Evolutionary conservation across 2,329 filamentous ascomycete genomes (phyloP), one percentile per base, ranked within the genome.

Genomic region (Colletotrichum melonis): DNA sequence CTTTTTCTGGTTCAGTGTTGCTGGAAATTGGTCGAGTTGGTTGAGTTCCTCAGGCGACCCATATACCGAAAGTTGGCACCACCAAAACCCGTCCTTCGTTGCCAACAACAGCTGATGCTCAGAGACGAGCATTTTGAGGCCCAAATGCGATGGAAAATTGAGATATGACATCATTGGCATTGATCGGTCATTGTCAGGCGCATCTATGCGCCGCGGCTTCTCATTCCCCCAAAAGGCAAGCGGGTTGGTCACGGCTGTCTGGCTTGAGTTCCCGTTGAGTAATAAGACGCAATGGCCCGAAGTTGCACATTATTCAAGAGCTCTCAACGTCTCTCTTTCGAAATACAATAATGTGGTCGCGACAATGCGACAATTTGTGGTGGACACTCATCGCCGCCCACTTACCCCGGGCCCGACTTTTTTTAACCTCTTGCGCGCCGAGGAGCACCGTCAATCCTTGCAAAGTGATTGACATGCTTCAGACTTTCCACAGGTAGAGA

Each of bases 381-480:
- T 73, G 67, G 70, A 73, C 70, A 73, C 70, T 73, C 54, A 60
- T 70, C 57, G 56, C 70, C 57, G 49, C 70, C 70, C 70, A 73
- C 70, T 70, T 73, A 62, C 67, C 60, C 58, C 60, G 55, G 70
- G 70, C 67, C 70, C 70, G 67, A 70, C 67, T 70, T 70, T 71
- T 71, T 67, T 73, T 62, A 70, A 60, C 59, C 66, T 73, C 67
- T 60, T 64, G 70, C 67, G 70, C 67, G 60, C 67, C 60, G 70
- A 62, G 30, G 70, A 73, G 67, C 70, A 73, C 70, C 67, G 70
- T 70, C 67, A 73, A 73, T 73, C 70, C 70, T 73, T 73, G 70
- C 67, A 73, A 24, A 32, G 28, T 38, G 55, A 56, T 56, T 57
- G n/a, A 38, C 46, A 65, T 70, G 66, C 67, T 60, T 73, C 70